Percentiles rank a stretch among this genome's conserved stretches.
Evolutionary conservation across 192 early-diverging fungal species (phyloP).

Genomic region (Spinellus fusiger): DNA sequence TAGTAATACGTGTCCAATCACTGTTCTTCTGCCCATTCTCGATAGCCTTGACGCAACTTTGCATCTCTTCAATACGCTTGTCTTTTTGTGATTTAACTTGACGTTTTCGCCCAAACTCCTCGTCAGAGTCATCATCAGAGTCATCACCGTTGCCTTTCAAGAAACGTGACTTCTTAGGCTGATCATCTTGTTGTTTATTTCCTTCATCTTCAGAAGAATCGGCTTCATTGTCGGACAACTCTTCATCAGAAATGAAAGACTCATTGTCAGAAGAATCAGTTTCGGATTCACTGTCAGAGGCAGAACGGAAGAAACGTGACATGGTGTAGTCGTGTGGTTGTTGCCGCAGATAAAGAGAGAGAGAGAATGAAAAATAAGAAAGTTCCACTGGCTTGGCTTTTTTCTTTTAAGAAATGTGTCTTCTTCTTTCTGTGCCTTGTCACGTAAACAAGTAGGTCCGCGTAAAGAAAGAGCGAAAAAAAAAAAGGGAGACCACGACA

Average conservation of each 20-base stretch:
- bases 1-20: constrained; percentile 82
- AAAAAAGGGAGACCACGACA: background rate
- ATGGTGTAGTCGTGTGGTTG: constrained; percentile 30
- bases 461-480: background rate
- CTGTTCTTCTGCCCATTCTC: constrained; percentile 78
- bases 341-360: constrained; percentile 7
- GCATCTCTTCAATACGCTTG: constrained; percentile 85
- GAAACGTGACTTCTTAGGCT: constrained; percentile 29
- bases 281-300: constrained; percentile 48
- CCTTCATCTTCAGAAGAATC: constrained; percentile 19
- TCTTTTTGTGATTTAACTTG: constrained; percentile 77
- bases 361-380: no score
- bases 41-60: constrained; percentile 54
- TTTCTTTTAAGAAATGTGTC: background rate
- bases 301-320: constrained; percentile 86
- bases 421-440: background rate
- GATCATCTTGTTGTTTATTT: constrained; percentile 46
- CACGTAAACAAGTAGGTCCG: background rate
- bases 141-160: constrained; percentile 35
- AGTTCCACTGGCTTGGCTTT: no score
- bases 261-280: constrained; percentile 1
- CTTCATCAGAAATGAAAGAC: constrained; percentile 13
- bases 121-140: constrained; percentile 37
- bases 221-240: constrained; percentile 30
- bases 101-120: constrained; percentile 68